phyloP scores from a whole-genome alignment of 2,329 filamentous ascomycete species.

The Nigrospora osmanthi region DNA sequence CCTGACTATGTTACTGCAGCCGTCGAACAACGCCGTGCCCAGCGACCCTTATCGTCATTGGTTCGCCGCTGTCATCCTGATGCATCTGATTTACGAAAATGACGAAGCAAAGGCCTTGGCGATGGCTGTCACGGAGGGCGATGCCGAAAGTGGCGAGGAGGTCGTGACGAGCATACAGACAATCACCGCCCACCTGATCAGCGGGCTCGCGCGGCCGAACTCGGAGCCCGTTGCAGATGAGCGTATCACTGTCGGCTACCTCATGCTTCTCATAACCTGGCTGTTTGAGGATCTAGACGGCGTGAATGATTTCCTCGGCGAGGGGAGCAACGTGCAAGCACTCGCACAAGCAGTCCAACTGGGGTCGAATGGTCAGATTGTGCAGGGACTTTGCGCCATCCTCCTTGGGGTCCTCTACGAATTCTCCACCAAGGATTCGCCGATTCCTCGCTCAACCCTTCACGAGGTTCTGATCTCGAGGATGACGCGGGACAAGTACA shows the following conservation, averaged over 20 bases:
- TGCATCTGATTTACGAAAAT: slow-evolving; percentile 80
- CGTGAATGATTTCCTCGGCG: slow-evolving; percentile 86
- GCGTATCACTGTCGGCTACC: slow-evolving; percentile 72
- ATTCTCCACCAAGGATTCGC: slow-evolving; percentile 95
- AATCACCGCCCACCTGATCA: slow-evolving; percentile 77
- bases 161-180: slow-evolving; percentile 91
- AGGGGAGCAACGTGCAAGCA: slow-evolving; percentile 87
- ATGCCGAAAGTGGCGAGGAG: slow-evolving; percentile 84
- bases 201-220: slow-evolving; percentile 59
- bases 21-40: slow-evolving; percentile 50
- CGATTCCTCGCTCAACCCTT: slow-evolving; percentile 72
- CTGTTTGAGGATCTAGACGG: slow-evolving; percentile 87
- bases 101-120: slow-evolving; percentile 69
- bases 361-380: slow-evolving; percentile 53
- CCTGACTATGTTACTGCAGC: slow-evolving; percentile 70
- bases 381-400: slow-evolving; percentile 77
- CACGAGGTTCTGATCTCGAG: slow-evolving; percentile 70
- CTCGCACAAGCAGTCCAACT: slow-evolving; percentile 69
- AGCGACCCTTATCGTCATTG: slow-evolving; percentile 81
- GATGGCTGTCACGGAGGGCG: slow-evolving; percentile 80
- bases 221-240: slow-evolving; percentile 50
- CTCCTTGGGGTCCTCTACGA: slow-evolving; percentile 88
- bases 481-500: slow-evolving; percentile 79
- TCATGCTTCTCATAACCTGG: slow-evolving; percentile 86
- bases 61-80: slow-evolving; percentile 81